Base-by-base conservation (phyloP, 2,329 filamentous ascomycete genomes). In the Monosporascus sp. region DNA sequence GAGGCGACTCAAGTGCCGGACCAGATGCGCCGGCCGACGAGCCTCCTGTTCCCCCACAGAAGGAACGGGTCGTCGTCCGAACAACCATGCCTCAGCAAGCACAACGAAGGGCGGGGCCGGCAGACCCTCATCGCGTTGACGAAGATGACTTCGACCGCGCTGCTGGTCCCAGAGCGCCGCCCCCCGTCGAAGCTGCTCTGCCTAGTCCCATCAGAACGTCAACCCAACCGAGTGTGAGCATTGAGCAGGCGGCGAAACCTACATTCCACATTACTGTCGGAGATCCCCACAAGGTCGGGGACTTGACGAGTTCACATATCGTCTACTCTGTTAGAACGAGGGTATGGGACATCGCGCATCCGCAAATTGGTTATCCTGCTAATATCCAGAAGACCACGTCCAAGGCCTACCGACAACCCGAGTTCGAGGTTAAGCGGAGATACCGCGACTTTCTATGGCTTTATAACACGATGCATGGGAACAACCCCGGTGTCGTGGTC, bases 381-480 rank as follows among this genome's bases (percentile, higher is more conserved):
- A 51, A 62, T 51, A 35, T 6, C 2, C 38, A 44, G 8, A 60
- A 95, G 89, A 99, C 94, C 14, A 89, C 91, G 1, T 97, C 93
- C 38, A 97, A 97, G 75, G 94, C 91, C 50, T 99, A 97, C 72
- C 89, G 89, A 67, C 88, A 93, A 65, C 80, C 89, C 50, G 92
- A 96, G 66, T 97, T 99, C 66, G 87, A 91, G 53, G 94, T 99
- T 62, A 96, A 91, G 65, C 83, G 94, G 63, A 85, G 94, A 66
- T 99, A 97, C 72, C 87, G 92, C 55, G 94, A 99, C 73, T 99
- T 99, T 70, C 77, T 99, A 51, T 99, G 94, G 94, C 84, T 99
- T 28, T 99, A 99, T 72, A 97, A 87, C 62, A 91, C 92, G 31
- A 78, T 99, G 56, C 94, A 97, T 69, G 87, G 86, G 57, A 99